These are phyloP conservation scores for Fistulifera pelliculosa DNA, from an alignment of 108 stramenopile species.

Conservation along the genomic window DNA sequence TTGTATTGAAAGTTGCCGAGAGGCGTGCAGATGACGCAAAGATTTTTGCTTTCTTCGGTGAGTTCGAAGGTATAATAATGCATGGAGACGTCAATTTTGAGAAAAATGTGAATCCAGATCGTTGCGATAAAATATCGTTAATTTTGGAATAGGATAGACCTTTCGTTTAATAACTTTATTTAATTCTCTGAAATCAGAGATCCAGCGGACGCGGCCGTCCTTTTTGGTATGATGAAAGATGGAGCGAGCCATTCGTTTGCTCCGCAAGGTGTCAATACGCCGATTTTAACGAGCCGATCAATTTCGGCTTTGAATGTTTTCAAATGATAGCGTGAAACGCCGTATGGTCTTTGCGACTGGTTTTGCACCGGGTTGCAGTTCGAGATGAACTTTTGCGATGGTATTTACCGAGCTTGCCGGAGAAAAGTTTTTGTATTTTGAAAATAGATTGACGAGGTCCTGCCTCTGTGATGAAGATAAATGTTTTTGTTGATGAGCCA, in stretches of 20 bases:
- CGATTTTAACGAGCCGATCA: neutral
- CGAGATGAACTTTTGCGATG: neutral
- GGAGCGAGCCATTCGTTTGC: constrained; percentile 12
- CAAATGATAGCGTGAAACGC: neutral
- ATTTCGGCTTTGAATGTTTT: constrained; percentile 2
- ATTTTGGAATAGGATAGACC: constrained; percentile 12
- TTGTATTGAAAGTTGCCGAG: constrained; percentile 34
- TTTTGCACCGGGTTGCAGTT: neutral
- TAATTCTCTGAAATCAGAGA: constrained; percentile 23
- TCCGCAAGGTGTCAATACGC: neutral
- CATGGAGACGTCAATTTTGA: constrained; percentile 22
- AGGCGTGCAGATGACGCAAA: constrained; percentile 28
- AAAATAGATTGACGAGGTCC: constrained; percentile 12
- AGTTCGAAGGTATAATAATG: constrained; percentile 26
- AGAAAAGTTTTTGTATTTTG: neutral
- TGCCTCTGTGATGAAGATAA: constrained; percentile 11
- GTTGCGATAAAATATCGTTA: neutral
- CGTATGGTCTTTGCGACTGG: neutral
- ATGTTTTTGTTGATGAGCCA: constrained; percentile 24
- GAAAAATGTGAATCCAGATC: constrained; percentile 8
- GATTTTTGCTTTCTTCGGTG: constrained; percentile 13
- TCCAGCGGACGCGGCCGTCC: constrained; percentile 8
- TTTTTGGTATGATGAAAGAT: constrained; percentile 35
- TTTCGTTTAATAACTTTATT: constrained; percentile 20
- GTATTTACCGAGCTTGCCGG: constrained; percentile 1